Conservation (phyloP, 352 stramenopile genomes). For the Aphanomyces cochlioides region DNA sequence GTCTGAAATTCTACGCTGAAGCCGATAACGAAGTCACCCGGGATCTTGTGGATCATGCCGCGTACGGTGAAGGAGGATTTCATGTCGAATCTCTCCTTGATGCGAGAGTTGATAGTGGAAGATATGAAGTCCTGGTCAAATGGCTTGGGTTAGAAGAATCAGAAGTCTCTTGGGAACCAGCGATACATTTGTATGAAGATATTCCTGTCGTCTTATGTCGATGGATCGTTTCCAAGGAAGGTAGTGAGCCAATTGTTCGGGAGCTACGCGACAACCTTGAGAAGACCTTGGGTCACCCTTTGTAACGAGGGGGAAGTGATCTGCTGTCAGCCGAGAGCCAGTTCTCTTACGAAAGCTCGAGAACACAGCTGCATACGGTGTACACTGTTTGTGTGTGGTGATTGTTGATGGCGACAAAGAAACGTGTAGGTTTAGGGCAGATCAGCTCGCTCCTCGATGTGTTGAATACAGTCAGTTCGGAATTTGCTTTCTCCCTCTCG, state of each 20-base stretch:
- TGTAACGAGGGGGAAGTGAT: neutral
- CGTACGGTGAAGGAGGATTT: no score
- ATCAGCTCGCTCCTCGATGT: no score
- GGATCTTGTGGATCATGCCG: neutral
- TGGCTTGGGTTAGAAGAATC: slow-evolving; percentile 21
- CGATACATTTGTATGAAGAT: slow-evolving; percentile 28
- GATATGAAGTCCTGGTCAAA: slow-evolving; percentile 7
- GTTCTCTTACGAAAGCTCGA: no score
- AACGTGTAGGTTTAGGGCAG: no score
- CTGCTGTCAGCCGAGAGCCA: no score
- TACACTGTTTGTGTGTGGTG: no score
- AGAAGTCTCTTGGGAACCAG: slow-evolving; percentile 18
- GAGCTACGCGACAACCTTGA: neutral
- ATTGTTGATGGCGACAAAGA: no score
- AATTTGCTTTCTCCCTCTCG: no score
- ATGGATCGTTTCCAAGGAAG: neutral
- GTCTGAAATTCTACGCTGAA: slow-evolving; percentile 15
- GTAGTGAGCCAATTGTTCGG: neutral
- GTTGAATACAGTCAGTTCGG: no score
- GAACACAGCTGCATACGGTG: no score
- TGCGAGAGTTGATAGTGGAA: neutral
- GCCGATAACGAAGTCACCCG: neutral
- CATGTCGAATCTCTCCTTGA: no score
- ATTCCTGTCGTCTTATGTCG: slow-evolving; percentile 4
- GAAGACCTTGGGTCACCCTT: neutral